A percentile compares a stretch with the other conserved stretches of the same genome.
These are phyloP conservation scores for Zygotorulaspora sp. DNA, from an alignment of 805 yeast genomes.

Conservation along the genomic window DNA sequence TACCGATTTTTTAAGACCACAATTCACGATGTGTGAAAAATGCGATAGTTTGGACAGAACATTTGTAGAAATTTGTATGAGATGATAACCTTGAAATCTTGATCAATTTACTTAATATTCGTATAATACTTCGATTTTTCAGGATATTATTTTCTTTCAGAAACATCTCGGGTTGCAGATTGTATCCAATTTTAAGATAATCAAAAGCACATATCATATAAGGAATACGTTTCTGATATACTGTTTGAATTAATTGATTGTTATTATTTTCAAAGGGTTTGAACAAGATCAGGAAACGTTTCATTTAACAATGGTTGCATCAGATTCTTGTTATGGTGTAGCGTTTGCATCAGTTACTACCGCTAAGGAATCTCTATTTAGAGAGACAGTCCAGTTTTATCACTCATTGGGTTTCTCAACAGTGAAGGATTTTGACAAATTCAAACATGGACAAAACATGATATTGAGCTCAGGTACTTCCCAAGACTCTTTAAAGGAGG, in stretches of 20 bases:
- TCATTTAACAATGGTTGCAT: conserved; percentile 16
- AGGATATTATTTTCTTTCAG: neutral
- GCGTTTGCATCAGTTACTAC: conserved; percentile 64
- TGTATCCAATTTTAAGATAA: neutral
- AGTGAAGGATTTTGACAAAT: conserved; percentile 56
- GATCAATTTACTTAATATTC: neutral
- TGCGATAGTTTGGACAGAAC: conserved; percentile 1
- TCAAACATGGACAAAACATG: conserved; percentile 32
- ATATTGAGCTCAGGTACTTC: conserved; percentile 51
- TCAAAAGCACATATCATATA: conserved; percentile 1
- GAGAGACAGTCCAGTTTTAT: conserved; percentile 52
- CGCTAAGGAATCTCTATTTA: conserved; percentile 43
- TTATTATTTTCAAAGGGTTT: neutral
- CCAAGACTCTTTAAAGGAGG: conserved; percentile 60
- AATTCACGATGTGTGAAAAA: neutral
- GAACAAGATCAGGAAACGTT: neutral
- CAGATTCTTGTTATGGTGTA: conserved; percentile 38
- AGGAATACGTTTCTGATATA: conserved; percentile 3
- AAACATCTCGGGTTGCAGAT: conserved; percentile 1
- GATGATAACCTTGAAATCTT: neutral
- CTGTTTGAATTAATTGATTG: neutral
- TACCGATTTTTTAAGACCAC: conserved; percentile 6
- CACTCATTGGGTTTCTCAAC: conserved; percentile 55
- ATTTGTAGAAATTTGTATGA: conserved; percentile 1
- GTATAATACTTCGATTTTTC: neutral